Conservation (phyloP, 148 eudicot species). For the Gaultheria prostrata region DNA sequence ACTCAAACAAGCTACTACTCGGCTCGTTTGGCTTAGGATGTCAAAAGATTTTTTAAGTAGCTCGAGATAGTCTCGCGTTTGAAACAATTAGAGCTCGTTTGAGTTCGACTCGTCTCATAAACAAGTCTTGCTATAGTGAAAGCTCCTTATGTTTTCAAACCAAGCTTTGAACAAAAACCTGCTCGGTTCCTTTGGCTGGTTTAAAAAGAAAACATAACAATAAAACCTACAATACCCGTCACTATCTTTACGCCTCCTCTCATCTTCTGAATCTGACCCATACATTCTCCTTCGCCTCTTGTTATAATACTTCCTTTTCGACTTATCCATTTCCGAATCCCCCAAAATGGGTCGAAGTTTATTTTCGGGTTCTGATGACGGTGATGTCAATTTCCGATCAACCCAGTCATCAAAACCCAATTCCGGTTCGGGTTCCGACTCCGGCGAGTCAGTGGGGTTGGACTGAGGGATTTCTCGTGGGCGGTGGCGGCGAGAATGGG, state of each 20-base stretch:
- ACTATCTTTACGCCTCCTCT: constrained; percentile 29
- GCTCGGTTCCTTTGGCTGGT: too few species aligned
- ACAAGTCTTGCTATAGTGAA: too few species aligned
- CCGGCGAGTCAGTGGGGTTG: constrained; percentile 32
- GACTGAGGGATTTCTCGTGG: constrained; percentile 27
- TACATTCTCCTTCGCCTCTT: constrained; percentile 82
- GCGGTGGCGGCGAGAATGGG: constrained; percentile 25
- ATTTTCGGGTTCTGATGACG: constrained; percentile 14
- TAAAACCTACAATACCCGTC: constrained; percentile 22
- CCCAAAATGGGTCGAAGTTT: not conserved
- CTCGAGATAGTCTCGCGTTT: too few species aligned
- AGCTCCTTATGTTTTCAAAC: too few species aligned
- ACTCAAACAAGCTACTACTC: too few species aligned
- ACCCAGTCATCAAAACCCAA: constrained; percentile 76
- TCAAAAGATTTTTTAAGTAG: too few species aligned
- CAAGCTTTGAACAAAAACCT: too few species aligned
- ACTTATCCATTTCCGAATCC: constrained; percentile 51
- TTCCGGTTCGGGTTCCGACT: constrained; percentile 35
- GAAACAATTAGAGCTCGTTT: too few species aligned
- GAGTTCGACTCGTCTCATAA: too few species aligned
- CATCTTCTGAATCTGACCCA: constrained; percentile 86
- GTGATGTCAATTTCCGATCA: constrained; percentile 49
- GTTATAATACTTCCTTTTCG: constrained; percentile 75
- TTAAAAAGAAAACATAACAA: too few species aligned
- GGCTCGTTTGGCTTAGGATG: too few species aligned